These are phyloP conservation scores for Tillandsia leiboldiana DNA, from an alignment of 176 grass and related monocot species.

Conservation along the genomic window DNA sequence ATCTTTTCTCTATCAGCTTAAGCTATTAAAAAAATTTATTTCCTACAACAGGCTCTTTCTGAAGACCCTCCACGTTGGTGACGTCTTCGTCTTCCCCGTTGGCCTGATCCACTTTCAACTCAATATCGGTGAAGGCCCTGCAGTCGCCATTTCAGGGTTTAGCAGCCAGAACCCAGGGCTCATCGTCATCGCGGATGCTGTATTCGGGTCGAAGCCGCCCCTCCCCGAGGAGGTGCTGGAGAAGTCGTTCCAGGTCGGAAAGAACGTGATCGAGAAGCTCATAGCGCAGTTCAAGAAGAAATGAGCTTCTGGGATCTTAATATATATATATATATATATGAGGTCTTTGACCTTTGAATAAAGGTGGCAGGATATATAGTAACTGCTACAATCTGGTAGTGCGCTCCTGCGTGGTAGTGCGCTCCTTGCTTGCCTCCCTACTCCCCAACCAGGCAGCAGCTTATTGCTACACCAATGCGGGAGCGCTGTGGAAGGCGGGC, in stretches of 20 bases:
- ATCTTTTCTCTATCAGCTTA: no score
- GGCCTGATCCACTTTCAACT: slow-evolving; percentile 48
- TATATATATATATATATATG: no score
- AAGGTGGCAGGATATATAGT: not conserved
- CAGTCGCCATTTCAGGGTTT: slow-evolving; percentile 41
- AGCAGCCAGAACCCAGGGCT: slow-evolving; percentile 41
- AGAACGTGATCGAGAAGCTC: slow-evolving; percentile 7
- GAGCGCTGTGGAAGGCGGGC: no score
- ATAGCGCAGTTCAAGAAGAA: slow-evolving; percentile 12
- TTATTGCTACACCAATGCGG: no score
- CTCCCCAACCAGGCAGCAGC: no score
- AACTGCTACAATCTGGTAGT: no score
- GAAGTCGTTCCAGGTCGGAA: slow-evolving; percentile 48
- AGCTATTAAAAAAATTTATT: no score
- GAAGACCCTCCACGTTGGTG: slow-evolving; percentile 16
- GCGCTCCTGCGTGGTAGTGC: no score
- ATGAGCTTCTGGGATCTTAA: not conserved
- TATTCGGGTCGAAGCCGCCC: slow-evolving; percentile 43
- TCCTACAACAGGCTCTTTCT: slow-evolving; percentile 20
- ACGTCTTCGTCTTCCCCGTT: slow-evolving; percentile 45
- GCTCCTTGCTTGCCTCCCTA: no score
- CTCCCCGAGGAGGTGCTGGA: slow-evolving; percentile 48
- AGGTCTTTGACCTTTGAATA: not conserved
- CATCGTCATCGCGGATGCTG: slow-evolving; percentile 29
- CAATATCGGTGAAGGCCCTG: slow-evolving; percentile 27